phyloP scores from a whole-genome alignment of 768 basidiomycete species.

The Naganishia antarctica region DNA sequence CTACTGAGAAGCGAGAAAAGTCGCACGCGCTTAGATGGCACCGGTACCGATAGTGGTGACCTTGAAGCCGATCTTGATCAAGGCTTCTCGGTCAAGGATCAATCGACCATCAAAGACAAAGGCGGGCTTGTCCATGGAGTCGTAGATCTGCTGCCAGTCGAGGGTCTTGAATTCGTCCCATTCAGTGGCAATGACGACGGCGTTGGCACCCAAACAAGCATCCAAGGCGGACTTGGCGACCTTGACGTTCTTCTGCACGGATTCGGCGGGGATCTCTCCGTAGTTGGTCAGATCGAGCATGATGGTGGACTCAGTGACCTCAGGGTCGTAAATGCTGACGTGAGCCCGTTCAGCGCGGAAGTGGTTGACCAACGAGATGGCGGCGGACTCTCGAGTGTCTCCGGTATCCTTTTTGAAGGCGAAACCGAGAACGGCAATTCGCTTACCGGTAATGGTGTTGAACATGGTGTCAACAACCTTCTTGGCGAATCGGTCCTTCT shows the following conservation, averaged over 20 bases:
- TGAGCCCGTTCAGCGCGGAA: slow-evolving; percentile 84
- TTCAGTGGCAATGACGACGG: slow-evolving; percentile 82
- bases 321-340: slow-evolving; percentile 85
- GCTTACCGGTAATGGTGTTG: slow-evolving; percentile 81
- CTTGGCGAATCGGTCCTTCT: slow-evolving; percentile 92
- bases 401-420: slow-evolving; percentile 99
- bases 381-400: slow-evolving; percentile 94
- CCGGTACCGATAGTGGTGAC: slow-evolving; percentile 52
- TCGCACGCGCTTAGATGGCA: slow-evolving; percentile 19
- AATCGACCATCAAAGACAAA: slow-evolving; percentile 88
- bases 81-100: slow-evolving; percentile 71
- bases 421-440: slow-evolving; percentile 93
- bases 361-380: slow-evolving; percentile 88
- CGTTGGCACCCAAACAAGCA: slow-evolving; percentile 78
- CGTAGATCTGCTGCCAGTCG: slow-evolving; percentile 81
- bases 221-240: slow-evolving; percentile 73
- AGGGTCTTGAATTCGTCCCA: slow-evolving; percentile 95
- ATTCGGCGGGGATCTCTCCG: slow-evolving; percentile 59
- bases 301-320: slow-evolving; percentile 76
- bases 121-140: slow-evolving; percentile 92
- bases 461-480: slow-evolving; percentile 95
- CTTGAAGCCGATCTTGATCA: slow-evolving; percentile 83
- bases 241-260: slow-evolving; percentile 80
- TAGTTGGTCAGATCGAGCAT: slow-evolving; percentile 55
- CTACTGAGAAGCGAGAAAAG: slow-evolving; percentile 7